Evolutionary conservation across 2,329 filamentous ascomycete genomes (phyloP).

Genomic region (Akanthomyces dipterigenus): DNA sequence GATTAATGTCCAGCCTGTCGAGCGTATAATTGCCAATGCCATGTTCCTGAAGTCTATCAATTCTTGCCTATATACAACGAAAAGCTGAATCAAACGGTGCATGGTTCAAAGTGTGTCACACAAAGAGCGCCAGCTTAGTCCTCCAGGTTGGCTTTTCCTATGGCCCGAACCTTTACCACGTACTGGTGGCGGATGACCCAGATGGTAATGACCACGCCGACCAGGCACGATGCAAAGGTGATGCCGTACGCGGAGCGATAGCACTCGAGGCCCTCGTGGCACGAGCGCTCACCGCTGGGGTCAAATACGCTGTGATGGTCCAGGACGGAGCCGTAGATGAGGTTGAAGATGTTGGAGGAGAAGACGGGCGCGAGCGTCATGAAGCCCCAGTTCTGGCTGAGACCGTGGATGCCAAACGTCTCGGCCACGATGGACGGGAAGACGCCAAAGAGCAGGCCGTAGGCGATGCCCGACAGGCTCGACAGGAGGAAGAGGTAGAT

Average conservation of each 20-base stretch:
- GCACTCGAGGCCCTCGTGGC: conserved; percentile 70
- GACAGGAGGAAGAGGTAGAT: conserved; percentile 72
- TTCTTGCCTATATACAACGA: not conserved
- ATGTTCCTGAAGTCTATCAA: not conserved
- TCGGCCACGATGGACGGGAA: conserved; percentile 87
- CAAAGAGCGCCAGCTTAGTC: conserved; percentile 17
- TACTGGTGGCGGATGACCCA: conserved; percentile 61
- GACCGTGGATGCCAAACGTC: conserved; percentile 79
- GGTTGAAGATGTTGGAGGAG: conserved; percentile 85
- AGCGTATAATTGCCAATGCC: not conserved
- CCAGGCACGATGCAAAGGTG: conserved; percentile 64
- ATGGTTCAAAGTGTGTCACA: not conserved
- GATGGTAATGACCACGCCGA: conserved; percentile 63
- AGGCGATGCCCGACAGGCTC: conserved; percentile 76
- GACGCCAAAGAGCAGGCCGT: conserved; percentile 90
- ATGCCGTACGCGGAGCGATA: conserved; percentile 76
- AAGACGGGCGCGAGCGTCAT: conserved; percentile 87
- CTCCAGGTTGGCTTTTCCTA: conserved; percentile 32
- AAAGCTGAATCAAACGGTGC: not conserved
- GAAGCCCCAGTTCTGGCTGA: conserved; percentile 93
- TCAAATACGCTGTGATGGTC: conserved; percentile 70
- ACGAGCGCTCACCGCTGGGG: conserved; percentile 63
- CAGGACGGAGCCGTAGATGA: conserved; percentile 80
- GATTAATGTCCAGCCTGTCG: not conserved
- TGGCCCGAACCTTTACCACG: conserved; percentile 30